Evolutionary conservation across 306 rosid species (phyloP).

Genomic region (Ochetophila trinervis): DNA sequence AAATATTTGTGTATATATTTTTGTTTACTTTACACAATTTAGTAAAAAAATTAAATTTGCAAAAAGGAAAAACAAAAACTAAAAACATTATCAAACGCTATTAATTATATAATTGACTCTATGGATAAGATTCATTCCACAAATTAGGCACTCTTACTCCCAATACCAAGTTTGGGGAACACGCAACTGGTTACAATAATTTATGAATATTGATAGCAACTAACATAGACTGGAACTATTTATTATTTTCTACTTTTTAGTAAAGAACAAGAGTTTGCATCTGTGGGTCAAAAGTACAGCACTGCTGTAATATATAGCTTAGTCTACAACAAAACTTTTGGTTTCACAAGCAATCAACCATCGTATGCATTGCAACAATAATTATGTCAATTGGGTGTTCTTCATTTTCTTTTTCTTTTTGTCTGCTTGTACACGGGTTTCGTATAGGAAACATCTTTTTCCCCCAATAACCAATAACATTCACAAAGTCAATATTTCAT

Average conservation of each 20-base stretch:
- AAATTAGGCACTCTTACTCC: not conserved
- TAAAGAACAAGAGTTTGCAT: not conserved
- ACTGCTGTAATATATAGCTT: not conserved
- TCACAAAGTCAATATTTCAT: not conserved
- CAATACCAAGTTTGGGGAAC: constrained; percentile 1
- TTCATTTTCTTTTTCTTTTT: not conserved
- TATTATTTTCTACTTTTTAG: not conserved
- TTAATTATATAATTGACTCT: no score
- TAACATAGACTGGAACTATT: not conserved
- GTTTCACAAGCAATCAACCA: not conserved
- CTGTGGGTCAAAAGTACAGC: not conserved
- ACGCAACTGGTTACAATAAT: constrained; percentile 3
- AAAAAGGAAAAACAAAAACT: no score
- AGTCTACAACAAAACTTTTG: no score
- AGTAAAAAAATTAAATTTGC: no score
- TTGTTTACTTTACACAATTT: no score
- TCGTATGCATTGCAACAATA: not conserved
- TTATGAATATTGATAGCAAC: not conserved
- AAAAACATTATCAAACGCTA: no score
- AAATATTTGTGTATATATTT: no score
- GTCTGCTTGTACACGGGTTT: not conserved
- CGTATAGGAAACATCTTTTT: not conserved
- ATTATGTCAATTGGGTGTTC: not conserved
- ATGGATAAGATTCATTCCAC: not conserved
- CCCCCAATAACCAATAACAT: not conserved